Evolutionary conservation across 176 grass and related monocot species (phyloP), one percentile per base, ranked within the genome.

Genomic region (Calamus simplicifolius): DNA sequence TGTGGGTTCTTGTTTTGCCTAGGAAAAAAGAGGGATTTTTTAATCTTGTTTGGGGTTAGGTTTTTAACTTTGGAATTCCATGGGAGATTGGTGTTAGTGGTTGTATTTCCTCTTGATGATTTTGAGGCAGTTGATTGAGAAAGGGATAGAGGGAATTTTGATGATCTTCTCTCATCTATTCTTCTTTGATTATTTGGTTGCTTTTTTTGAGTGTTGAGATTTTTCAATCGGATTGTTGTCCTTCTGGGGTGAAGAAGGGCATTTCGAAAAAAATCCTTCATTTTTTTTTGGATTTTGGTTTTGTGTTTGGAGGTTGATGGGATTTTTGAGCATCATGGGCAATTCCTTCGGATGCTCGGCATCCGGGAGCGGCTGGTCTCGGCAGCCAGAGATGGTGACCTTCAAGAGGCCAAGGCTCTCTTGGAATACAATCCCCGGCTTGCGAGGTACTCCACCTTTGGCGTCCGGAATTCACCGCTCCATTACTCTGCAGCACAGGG

Each of bases 321-420:
- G 92, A 21, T 89, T 96, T 75, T 82, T 96, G 56, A 90, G 83
- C 75, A 76, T 96, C 49, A 80, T 97, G 72, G 92, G 92, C 49
- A 97, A 97, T 83, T 97, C 92, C 52, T 91, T 97, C 16, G 92
- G 92, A 6, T 97, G 92, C 66, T 91, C 92, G 25, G 92, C 92
- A 35, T 91, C 92, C 30, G 92, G 92, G 92, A 97, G 80, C 77
- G 87, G 43, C 92, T 97, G 35, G 92, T 97, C 69, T 97, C 92
- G 2, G 92, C 92, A 12, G 92, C 92, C 13, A 83, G 87, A 3
- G 92, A 97, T 69, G 92, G 92, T 5, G 92, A 97, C 60, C 71
- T 91, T 51, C 87, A 85, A 62, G 92, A 97, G 79, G 92, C 92
- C 0, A 89, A 85, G 15, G 87, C 87, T 1, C 84, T 97, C n/a